Evolutionary conservation across 1,284 basidiomycete species (phyloP).

Genomic region (Takashimella tepidaria): DNA sequence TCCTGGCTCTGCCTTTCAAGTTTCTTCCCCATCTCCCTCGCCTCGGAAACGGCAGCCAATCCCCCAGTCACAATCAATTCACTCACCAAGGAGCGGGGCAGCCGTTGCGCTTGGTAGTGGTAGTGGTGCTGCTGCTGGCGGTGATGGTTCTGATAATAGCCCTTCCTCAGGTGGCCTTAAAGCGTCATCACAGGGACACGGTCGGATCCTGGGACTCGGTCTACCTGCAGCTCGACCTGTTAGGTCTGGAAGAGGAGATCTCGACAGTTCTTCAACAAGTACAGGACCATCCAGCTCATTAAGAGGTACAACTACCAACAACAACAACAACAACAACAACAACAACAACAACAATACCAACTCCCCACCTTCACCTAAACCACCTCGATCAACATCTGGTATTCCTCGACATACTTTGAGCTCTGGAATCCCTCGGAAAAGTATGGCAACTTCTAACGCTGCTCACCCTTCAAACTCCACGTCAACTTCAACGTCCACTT

Average conservation of each 20-base stretch:
- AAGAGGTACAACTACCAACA: neutral
- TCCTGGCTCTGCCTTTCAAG: neutral
- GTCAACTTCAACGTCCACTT: neutral
- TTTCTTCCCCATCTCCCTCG: neutral
- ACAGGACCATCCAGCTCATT: too few relatives aligned
- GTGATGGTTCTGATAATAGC: too few relatives aligned
- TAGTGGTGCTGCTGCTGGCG: too few relatives aligned
- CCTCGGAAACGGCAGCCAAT: neutral
- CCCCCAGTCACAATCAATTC: neutral
- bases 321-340: too few relatives aligned
- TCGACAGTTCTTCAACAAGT: neutral
- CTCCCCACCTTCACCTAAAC: neutral
- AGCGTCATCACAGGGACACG: too few relatives aligned
- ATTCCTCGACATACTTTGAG: neutral
- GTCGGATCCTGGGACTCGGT: neutral
- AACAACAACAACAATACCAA: neutral
- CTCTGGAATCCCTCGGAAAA: neutral
- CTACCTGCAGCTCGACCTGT: neutral
- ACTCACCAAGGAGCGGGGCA: too few relatives aligned
- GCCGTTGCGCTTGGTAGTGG: too few relatives aligned
- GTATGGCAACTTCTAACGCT: neutral
- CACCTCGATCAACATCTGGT: neutral
- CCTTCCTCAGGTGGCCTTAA: too few relatives aligned
- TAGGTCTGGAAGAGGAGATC: neutral
- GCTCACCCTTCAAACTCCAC: neutral